phyloP scores from a whole-genome alignment of 2,329 filamentous ascomycete species.

The Sarocladiaceae sp. region DNA sequence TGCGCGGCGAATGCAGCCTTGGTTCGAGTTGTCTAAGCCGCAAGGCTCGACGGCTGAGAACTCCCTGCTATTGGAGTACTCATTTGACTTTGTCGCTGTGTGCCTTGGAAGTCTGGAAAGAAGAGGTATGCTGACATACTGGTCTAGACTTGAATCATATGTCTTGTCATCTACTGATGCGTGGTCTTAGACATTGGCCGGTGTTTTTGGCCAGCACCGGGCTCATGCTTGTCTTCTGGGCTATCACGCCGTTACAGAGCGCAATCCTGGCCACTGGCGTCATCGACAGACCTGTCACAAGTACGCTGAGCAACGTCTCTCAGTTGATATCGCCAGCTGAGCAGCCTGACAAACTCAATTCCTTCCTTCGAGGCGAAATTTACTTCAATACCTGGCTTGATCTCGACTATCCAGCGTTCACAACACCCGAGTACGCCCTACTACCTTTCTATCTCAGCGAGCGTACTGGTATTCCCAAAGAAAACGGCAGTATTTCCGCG shows the following conservation, averaged over 20 bases:
- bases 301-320: no score
- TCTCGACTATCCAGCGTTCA: slow-evolving; percentile 39
- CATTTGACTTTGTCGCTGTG: slow-evolving; percentile 32
- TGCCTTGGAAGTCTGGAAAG: slow-evolving; percentile 25
- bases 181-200: slow-evolving; percentile 41
- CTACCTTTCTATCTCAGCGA: no score
- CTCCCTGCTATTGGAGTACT: slow-evolving; percentile 52
- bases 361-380: slow-evolving; percentile 35
- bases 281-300: no score
- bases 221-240: slow-evolving; percentile 50
- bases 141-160: no score
- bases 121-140: no score
- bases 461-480: no score
- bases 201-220: slow-evolving; percentile 43
- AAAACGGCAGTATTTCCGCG: slow-evolving; percentile 25
- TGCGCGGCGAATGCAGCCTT: slow-evolving; percentile 54
- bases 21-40: slow-evolving; percentile 48
- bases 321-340: no score
- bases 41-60: slow-evolving; percentile 37
- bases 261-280: slow-evolving; percentile 46
- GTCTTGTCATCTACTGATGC: no score
- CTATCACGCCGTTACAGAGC: slow-evolving; percentile 50
- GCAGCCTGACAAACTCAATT: slow-evolving; percentile 22
- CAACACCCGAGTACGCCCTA: slow-evolving; percentile 34
- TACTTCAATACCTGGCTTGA: slow-evolving; percentile 43